Conservation (phyloP, 2,329 filamentous ascomycete species). For the Hypoxylon sp. region DNA sequence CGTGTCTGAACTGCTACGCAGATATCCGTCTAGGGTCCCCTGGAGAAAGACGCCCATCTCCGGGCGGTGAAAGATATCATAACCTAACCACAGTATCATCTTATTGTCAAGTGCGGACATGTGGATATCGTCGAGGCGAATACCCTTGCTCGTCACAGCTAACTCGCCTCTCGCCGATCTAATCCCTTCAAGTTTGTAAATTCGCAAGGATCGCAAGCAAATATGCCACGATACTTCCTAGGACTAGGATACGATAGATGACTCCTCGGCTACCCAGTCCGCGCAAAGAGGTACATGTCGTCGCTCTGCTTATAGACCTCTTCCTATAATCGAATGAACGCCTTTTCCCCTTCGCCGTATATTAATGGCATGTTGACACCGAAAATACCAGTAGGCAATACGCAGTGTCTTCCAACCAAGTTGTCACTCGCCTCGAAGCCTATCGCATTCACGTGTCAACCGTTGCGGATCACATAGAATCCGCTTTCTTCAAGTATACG, state of each 20-base stretch:
- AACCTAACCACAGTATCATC: constrained; percentile 18
- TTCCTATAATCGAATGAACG: constrained; percentile 35
- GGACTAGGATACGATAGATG: constrained; percentile 10
- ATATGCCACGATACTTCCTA: constrained; percentile 24
- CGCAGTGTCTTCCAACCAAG: constrained; percentile 35
- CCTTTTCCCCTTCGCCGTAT: constrained; percentile 32
- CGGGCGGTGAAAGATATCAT: neutral
- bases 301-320: constrained; percentile 34
- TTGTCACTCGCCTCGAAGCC: constrained; percentile 27
- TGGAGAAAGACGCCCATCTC: constrained; percentile 15
- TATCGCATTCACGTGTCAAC: constrained; percentile 35
- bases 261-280: constrained; percentile 14
- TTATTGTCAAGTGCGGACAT: constrained; percentile 5
- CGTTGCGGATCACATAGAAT: constrained; percentile 8
- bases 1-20: constrained; percentile 14
- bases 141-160: constrained; percentile 25
- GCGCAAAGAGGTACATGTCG: constrained; percentile 37
- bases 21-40: constrained; percentile 25
- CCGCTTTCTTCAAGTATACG: constrained; percentile 5
- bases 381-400: constrained; percentile 38
- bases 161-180: constrained; percentile 6
- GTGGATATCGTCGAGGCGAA: constrained; percentile 25
- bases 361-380: constrained; percentile 37
- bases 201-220: constrained; percentile 25
- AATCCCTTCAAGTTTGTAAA: constrained; percentile 8